phyloP scores from a whole-genome alignment of 2,329 filamentous ascomycete species.

The Aspergillus sp. region DNA sequence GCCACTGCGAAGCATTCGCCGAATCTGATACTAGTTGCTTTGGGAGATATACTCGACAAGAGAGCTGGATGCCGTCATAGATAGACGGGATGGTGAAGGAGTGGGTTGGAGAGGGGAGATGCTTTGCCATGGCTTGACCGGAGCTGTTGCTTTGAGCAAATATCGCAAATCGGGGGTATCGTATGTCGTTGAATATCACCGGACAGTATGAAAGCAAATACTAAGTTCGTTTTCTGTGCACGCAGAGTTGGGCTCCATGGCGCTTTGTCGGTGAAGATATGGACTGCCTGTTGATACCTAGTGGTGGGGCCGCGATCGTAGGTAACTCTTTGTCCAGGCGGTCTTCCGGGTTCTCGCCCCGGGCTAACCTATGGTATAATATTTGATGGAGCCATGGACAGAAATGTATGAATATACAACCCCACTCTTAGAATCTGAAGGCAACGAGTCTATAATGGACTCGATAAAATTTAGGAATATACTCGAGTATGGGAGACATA shows the following conservation, averaged over 20 bases:
- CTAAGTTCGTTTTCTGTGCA: background rate
- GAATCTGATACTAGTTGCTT: constrained; percentile 22
- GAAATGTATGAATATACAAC: too few species aligned
- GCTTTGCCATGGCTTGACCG: constrained; percentile 28
- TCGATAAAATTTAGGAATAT: background rate
- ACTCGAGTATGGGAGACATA: background rate
- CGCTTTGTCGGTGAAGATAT: background rate
- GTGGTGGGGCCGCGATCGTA: background rate
- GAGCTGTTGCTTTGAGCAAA: background rate
- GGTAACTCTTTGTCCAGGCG: too few species aligned
- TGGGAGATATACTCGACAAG: constrained; percentile 82
- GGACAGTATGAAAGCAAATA: background rate
- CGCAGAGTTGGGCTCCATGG: background rate
- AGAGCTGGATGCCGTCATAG: constrained; percentile 71
- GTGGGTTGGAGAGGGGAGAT: constrained; percentile 37
- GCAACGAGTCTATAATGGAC: too few species aligned
- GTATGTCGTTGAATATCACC: background rate
- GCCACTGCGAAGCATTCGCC: constrained; percentile 28
- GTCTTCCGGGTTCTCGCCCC: too few species aligned
- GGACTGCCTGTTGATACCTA: background rate
- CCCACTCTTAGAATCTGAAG: too few species aligned
- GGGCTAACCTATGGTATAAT: too few species aligned
- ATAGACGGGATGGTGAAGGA: constrained; percentile 81
- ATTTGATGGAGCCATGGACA: too few species aligned
- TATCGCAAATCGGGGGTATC: background rate